Conservation (phyloP, 2,329 filamentous ascomycete species). For the Cercospora sesami region DNA sequence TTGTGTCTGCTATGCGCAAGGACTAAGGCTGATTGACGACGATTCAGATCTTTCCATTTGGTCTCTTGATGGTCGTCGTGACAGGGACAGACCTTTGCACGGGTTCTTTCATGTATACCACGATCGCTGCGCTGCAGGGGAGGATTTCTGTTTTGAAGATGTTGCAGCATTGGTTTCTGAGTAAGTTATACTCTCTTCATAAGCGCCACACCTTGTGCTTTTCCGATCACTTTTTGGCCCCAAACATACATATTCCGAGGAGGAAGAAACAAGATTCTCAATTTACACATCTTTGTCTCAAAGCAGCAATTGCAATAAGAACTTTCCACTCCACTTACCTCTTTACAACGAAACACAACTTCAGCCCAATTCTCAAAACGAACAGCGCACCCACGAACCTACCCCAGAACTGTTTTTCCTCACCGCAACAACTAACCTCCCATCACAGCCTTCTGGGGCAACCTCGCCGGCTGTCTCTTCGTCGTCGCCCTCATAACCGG, state of each 20-base stretch:
- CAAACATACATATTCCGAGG: too few relatives aligned
- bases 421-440: not conserved
- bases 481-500: slow-evolving; percentile 35
- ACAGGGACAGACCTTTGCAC: slow-evolving; percentile 41
- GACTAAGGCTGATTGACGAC: not conserved
- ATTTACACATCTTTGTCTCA: too few relatives aligned
- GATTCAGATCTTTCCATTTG: slow-evolving; percentile 39
- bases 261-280: too few relatives aligned
- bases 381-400: not conserved
- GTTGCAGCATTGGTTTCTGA: slow-evolving; percentile 34
- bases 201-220: too few relatives aligned
- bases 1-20: too few relatives aligned
- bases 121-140: slow-evolving; percentile 47
- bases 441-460: slow-evolving; percentile 34
- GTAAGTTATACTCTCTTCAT: too few relatives aligned
- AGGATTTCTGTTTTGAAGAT: slow-evolving; percentile 34
- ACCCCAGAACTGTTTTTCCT: not conserved
- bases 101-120: slow-evolving; percentile 44
- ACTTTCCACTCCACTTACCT: not conserved
- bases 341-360: not conserved
- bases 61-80: slow-evolving; percentile 37
- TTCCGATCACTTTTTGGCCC: too few relatives aligned
- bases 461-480: slow-evolving; percentile 38
- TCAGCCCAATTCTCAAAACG: not conserved
- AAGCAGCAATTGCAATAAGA: not conserved